Conservation (phyloP, 139 green algal genomes). For the Marvania coccoides region DNA sequence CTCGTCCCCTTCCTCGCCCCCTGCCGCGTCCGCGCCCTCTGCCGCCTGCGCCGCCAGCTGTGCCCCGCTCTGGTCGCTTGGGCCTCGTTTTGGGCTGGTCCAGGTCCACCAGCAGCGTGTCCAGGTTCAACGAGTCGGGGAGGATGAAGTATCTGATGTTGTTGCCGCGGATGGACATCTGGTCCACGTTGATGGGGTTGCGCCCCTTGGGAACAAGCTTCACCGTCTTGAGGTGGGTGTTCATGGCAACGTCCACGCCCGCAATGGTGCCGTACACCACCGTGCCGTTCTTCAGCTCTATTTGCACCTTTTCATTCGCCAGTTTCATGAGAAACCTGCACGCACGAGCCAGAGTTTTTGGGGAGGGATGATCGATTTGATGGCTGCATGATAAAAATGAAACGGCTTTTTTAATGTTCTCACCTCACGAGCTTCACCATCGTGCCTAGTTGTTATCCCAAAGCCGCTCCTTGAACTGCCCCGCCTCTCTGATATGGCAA, state of each 20-base stretch:
- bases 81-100: slow-evolving; percentile 88
- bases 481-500: too few species aligned
- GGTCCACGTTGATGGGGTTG: slow-evolving; percentile 77
- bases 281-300: slow-evolving; percentile 98
- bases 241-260: slow-evolving; percentile 98
- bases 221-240: slow-evolving; percentile 96
- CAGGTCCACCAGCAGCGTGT: slow-evolving; percentile 96
- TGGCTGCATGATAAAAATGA: not conserved
- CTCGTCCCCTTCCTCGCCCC: slow-evolving; percentile 19
- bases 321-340: slow-evolving; percentile 98
- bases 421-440: slow-evolving; percentile 72
- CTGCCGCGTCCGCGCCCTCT: slow-evolving; percentile 8
- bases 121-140: slow-evolving; percentile 95
- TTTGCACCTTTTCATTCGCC: slow-evolving; percentile 93
- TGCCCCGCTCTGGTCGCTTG: slow-evolving; percentile 52
- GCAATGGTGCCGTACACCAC: slow-evolving; percentile 91
- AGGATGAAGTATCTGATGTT: slow-evolving; percentile 94
- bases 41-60: slow-evolving; percentile 7
- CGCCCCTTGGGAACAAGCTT: slow-evolving; percentile 93
- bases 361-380: not conserved
- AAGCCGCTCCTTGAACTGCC: too few species aligned
- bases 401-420: not conserved
- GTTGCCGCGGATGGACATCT: slow-evolving; percentile 57
- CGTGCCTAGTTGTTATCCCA: slow-evolving; percentile 3
- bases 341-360: not conserved